Percentiles rank a stretch among this genome's conserved stretches.
phyloP scores from a whole-genome alignment of 345 rosid species.

The Salix dunnii region DNA sequence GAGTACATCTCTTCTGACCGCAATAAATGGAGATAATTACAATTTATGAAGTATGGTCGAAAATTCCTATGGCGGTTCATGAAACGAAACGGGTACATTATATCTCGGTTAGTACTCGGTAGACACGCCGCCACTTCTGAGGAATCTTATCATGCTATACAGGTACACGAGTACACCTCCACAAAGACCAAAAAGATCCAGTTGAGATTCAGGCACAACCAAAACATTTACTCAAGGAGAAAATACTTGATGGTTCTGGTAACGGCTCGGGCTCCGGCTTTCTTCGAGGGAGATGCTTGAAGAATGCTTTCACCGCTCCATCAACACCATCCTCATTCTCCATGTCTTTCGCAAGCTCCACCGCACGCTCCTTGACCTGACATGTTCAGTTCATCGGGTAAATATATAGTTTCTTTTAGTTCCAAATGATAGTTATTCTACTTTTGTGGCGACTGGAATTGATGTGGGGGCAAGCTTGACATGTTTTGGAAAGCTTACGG shows the following conservation, averaged over 20 bases:
- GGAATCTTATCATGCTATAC: slow-evolving; percentile 6
- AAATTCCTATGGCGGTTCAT: not conserved
- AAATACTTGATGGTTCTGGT: slow-evolving; percentile 37
- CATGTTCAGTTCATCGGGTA: not conserved
- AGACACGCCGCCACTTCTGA: not conserved
- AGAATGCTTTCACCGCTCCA: slow-evolving; percentile 94
- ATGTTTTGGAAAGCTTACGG: not conserved
- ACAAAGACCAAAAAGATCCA: not conserved
- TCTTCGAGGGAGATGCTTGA: slow-evolving; percentile 64
- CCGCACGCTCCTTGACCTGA: slow-evolving; percentile 80
- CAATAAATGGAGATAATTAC: slow-evolving; percentile 9
- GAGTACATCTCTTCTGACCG: not conserved
- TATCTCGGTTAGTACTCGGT: not conserved
- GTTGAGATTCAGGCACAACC: slow-evolving; percentile 55
- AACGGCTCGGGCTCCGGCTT: slow-evolving; percentile 28
- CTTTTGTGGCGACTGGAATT: not conserved
- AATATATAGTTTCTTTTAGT: not conserved
- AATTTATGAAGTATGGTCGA: not conserved
- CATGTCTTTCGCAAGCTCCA: slow-evolving; percentile 87
- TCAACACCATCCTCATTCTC: slow-evolving; percentile 89
- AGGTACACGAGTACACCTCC: not conserved
- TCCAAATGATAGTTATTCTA: not conserved
- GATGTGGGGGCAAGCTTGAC: not conserved
- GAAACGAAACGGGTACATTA: not conserved
- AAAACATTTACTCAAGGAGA: slow-evolving; percentile 65